Conservation (phyloP, 306 rosid genomes). For the Phaseolus lunatus region DNA sequence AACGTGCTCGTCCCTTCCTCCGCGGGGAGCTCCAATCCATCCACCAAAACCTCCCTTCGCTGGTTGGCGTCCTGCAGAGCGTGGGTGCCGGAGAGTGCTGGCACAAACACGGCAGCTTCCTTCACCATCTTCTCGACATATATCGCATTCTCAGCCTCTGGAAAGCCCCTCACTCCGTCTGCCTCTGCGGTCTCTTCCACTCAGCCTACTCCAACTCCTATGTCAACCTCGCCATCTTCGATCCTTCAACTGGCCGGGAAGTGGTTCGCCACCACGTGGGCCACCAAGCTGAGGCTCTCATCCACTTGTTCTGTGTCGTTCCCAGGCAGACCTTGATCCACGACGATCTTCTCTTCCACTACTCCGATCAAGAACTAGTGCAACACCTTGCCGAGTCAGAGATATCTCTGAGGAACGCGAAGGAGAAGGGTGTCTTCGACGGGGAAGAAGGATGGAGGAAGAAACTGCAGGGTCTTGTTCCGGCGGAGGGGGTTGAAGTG, state of each 20-base stretch:
- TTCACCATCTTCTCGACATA: conserved; percentile 75
- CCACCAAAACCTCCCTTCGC: conserved; percentile 60
- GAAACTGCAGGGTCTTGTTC: conserved; percentile 64
- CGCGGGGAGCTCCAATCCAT: conserved; percentile 70
- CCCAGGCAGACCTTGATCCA: conserved; percentile 83
- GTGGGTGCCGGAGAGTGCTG: conserved; percentile 95
- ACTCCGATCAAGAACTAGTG: conserved; percentile 66
- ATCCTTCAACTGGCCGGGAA: conserved; percentile 82
- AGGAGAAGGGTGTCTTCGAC: conserved; percentile 49
- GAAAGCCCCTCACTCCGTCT: conserved; percentile 62
- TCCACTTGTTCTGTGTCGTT: conserved; percentile 78
- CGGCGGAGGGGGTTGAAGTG: conserved; percentile 61
- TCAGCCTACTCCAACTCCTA: conserved; percentile 93
- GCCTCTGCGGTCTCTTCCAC: conserved; percentile 91
- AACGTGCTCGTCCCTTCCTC: conserved; percentile 76
- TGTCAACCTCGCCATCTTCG: conserved; percentile 89
- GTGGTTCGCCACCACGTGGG: conserved; percentile 70
- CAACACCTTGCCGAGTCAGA: conserved; percentile 64
- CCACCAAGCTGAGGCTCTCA: conserved; percentile 65
- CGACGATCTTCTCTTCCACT: conserved; percentile 75
- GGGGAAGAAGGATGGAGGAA: conserved; percentile 71
- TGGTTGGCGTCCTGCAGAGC: conserved; percentile 61
- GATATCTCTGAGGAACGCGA: conserved; percentile 46
- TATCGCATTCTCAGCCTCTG: conserved; percentile 78
- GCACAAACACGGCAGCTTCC: conserved; percentile 95